phyloP scores from a whole-genome alignment of 768 basidiomycete species.

The Leccinum disarticulatum region DNA sequence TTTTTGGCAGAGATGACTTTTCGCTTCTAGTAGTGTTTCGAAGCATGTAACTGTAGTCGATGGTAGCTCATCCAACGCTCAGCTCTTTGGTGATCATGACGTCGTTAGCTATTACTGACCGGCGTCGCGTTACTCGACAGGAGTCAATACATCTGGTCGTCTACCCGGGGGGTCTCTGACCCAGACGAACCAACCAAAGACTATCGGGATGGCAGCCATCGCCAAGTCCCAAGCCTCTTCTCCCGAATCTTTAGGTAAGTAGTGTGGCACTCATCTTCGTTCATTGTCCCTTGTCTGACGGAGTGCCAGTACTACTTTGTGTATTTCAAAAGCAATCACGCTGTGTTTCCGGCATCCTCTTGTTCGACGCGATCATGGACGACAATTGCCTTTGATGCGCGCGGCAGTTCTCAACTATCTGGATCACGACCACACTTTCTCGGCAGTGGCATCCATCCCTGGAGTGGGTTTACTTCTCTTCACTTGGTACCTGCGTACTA shows the following conservation, averaged over 20 bases:
- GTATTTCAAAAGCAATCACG: too few relatives aligned
- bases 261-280: not conserved
- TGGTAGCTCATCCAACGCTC: conserved; percentile 5
- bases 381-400: conserved; percentile 6
- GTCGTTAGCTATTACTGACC: conserved; percentile 4
- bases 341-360: conserved; percentile 14
- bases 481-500: not conserved
- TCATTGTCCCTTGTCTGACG: conserved; percentile 8
- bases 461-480: conserved; percentile 1
- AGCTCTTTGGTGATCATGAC: not conserved
- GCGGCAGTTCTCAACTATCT: not conserved
- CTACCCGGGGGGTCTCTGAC: conserved; percentile 18
- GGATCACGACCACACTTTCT: conserved; percentile 9
- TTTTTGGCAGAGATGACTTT: conserved; percentile 8
- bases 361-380: conserved; percentile 6
- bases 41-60: not conserved
- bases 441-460: not conserved
- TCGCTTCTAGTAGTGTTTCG: not conserved
- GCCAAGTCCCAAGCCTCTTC: not conserved
- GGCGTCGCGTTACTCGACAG: not conserved
- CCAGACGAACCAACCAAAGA: conserved; percentile 9
- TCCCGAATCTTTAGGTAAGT: conserved; percentile 9
- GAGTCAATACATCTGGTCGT: conserved; percentile 8
- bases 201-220: not conserved
- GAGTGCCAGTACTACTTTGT: not conserved